phyloP scores from a whole-genome alignment of 371 early-diverging fungal genomes.

The Dichotomocladium elegans region DNA sequence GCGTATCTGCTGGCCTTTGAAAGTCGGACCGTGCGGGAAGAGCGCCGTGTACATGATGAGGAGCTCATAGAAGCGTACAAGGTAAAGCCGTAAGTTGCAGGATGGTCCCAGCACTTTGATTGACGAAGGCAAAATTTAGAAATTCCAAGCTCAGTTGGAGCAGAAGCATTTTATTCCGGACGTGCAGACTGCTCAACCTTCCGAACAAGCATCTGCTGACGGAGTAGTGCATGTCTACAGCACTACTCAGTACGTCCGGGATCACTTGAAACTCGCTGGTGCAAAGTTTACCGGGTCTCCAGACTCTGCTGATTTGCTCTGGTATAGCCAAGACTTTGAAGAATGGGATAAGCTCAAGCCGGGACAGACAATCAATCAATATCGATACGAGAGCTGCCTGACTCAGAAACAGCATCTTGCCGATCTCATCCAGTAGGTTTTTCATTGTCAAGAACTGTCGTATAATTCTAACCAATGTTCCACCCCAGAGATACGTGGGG shows the following conservation, averaged over 20 bases:
- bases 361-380: constrained; percentile 49
- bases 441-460: background rate
- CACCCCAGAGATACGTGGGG: constrained; percentile 41
- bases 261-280: constrained; percentile 43
- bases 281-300: constrained; percentile 40
- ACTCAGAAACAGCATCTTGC: constrained; percentile 49
- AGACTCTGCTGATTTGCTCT: constrained; percentile 49
- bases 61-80: constrained; percentile 34
- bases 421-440: constrained; percentile 41
- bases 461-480: background rate
- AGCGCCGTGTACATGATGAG: constrained; percentile 8
- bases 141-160: background rate
- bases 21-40: constrained; percentile 27
- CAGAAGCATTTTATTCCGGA: background rate
- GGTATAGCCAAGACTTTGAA: constrained; percentile 48
- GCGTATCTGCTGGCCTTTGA: constrained; percentile 52
- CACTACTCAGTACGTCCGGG: constrained; percentile 47
- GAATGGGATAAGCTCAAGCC: constrained; percentile 46
- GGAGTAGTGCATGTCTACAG: constrained; percentile 29
- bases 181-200: background rate
- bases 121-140: no score
- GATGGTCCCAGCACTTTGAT: no score
- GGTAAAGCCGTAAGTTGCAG: background rate
- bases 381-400: constrained; percentile 49
- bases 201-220: no score